Evolutionary conservation across 2,329 filamentous ascomycete species (phyloP).

Genomic region (Ophiostoma perfectum): DNA sequence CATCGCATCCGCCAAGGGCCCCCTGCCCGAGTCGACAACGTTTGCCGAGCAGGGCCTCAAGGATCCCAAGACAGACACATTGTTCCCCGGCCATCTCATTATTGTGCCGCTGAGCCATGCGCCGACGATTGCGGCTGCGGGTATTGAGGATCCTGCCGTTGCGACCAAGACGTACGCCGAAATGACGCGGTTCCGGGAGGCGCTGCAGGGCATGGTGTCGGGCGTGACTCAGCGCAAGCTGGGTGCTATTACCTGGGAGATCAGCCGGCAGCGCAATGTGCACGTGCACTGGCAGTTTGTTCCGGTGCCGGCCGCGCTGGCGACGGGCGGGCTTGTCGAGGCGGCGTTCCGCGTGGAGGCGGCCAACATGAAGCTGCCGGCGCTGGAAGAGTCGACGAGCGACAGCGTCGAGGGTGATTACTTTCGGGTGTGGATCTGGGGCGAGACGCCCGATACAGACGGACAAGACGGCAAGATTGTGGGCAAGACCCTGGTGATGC

Average conservation of each 20-base stretch:
- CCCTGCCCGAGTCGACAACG: slow-evolving; percentile 65
- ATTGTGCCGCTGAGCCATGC: slow-evolving; percentile 84
- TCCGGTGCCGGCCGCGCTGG: slow-evolving; percentile 63
- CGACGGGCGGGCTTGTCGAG: slow-evolving; percentile 71
- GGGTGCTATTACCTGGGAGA: slow-evolving; percentile 87
- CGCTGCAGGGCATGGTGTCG: slow-evolving; percentile 75
- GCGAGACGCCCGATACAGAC: slow-evolving; percentile 32
- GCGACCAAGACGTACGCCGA: slow-evolving; percentile 63
- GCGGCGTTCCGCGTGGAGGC: slow-evolving; percentile 85
- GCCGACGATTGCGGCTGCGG: slow-evolving; percentile 58
- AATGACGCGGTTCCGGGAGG: slow-evolving; percentile 73
- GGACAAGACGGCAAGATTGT: slow-evolving; percentile 42
- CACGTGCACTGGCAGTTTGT: slow-evolving; percentile 94
- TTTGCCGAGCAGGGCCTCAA: slow-evolving; percentile 58
- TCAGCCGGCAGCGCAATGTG: slow-evolving; percentile 72
- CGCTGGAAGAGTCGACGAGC: slow-evolving; percentile 37
- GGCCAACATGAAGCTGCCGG: slow-evolving; percentile 60
- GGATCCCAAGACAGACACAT: not conserved
- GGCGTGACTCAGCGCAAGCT: slow-evolving; percentile 52
- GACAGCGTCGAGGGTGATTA: slow-evolving; percentile 56
- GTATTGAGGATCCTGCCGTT: slow-evolving; percentile 48
- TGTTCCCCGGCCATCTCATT: slow-evolving; percentile 79
- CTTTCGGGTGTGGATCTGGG: slow-evolving; percentile 79
- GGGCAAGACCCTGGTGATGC: slow-evolving; percentile 68
- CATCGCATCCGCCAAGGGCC: slow-evolving; percentile 86